Evolutionary conservation across 2,329 filamentous ascomycete species (phyloP).

Genomic region (Fulvia fulva): DNA sequence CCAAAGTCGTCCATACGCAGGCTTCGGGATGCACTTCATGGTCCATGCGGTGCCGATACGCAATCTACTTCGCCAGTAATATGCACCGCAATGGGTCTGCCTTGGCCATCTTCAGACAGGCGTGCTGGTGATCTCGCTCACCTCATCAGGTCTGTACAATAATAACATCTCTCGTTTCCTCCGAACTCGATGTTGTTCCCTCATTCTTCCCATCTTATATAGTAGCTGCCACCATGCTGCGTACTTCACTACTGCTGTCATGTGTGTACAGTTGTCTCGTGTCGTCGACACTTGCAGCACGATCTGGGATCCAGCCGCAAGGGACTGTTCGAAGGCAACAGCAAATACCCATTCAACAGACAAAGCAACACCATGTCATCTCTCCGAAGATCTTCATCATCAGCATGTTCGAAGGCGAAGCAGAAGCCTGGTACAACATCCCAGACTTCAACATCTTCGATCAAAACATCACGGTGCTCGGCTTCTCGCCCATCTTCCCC

Average conservation of each 20-base stretch:
- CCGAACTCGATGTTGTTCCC: not conserved
- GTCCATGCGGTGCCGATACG: not conserved
- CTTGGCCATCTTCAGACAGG: not conserved
- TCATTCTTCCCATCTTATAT: not conserved
- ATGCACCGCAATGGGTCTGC: not conserved
- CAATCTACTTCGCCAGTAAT: not conserved
- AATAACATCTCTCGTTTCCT: not conserved
- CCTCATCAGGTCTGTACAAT: not conserved
- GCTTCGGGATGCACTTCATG: not conserved
- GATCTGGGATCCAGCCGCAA: conserved; percentile 8
- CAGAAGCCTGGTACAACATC: conserved; percentile 48
- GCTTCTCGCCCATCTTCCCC: conserved; percentile 29
- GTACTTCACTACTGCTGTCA: conserved; percentile 1
- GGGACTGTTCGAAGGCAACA: not conserved
- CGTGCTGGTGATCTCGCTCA: not conserved
- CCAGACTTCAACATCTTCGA: conserved; percentile 32
- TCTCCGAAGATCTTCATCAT: conserved; percentile 60
- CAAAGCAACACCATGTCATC: not conserved
- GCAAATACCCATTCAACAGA: not conserved
- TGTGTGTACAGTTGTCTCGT: not conserved
- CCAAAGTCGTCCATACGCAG: not conserved
- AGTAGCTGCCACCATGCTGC: not conserved
- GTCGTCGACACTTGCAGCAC: conserved; percentile 5
- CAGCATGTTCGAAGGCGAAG: conserved; percentile 49
- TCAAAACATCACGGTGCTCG: conserved; percentile 32